phyloP scores from a whole-genome alignment of 805 yeast genomes.

The Wickerhamiella sergipiensis region DNA sequence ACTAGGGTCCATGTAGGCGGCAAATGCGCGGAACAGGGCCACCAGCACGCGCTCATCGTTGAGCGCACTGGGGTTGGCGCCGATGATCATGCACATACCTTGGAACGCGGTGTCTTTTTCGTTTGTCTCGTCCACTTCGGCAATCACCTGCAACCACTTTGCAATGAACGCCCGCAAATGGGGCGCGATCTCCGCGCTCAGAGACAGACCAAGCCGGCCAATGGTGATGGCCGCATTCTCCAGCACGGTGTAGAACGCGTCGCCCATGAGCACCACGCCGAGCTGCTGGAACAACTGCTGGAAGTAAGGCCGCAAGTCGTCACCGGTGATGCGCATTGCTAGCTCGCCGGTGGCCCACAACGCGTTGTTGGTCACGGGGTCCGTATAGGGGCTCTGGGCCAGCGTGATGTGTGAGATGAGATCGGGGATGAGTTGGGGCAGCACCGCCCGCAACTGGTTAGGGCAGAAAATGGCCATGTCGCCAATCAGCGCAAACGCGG shows the following conservation, averaged over 20 bases:
- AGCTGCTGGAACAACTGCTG: slow-evolving; percentile 40
- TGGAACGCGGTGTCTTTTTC: slow-evolving; percentile 80
- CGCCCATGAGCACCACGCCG: slow-evolving; percentile 44
- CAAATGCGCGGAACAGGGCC: slow-evolving; percentile 15
- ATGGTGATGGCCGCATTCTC: slow-evolving; percentile 85
- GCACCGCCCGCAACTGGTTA: slow-evolving; percentile 26
- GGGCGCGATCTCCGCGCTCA: slow-evolving; percentile 45
- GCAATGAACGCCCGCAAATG: slow-evolving; percentile 43
- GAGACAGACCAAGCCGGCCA: slow-evolving; percentile 65
- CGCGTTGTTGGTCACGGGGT: slow-evolving; percentile 74
- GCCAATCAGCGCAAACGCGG: slow-evolving; percentile 80
- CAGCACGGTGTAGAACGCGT: slow-evolving; percentile 43
- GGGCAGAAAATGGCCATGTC: slow-evolving; percentile 62
- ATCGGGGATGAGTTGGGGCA: slow-evolving; percentile 26
- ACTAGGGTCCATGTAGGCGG: slow-evolving; percentile 22
- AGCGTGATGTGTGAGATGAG: slow-evolving; percentile 43
- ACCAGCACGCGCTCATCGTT: slow-evolving; percentile 29
- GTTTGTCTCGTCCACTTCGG: slow-evolving; percentile 57
- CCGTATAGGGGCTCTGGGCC: slow-evolving; percentile 38
- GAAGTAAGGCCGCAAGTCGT: slow-evolving; percentile 36
- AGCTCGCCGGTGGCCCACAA: slow-evolving; percentile 91
- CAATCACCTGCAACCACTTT: slow-evolving; percentile 61
- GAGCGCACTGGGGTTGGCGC: slow-evolving; percentile 53
- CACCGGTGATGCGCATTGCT: slow-evolving; percentile 37
- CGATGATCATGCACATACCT: slow-evolving; percentile 66